Base-by-base conservation (phyloP, 2,329 filamentous ascomycete genomes). In the Xylaria sp. region DNA sequence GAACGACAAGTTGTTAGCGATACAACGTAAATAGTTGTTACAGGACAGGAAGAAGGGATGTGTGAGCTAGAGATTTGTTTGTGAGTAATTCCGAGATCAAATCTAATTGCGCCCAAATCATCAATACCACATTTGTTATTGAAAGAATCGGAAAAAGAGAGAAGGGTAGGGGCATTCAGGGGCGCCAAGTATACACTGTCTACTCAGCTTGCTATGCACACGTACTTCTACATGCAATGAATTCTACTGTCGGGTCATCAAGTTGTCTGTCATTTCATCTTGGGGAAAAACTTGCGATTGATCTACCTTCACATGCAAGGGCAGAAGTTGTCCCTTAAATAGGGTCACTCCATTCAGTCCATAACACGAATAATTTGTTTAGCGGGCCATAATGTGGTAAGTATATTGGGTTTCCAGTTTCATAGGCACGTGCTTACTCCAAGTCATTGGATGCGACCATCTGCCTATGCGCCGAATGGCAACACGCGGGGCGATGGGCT, bases 361-460 rank as follows among this genome's bases (percentile, higher is more conserved):
- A 32, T n/a, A 32, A 52, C 48, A 52, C 48, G 25, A 32, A 45
- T 12, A 30, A 48, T 32, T 52, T n/a, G 23, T 28, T 45, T 6
- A 18, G 43, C 32, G 43, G 43, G 36, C 28, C 57, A 34, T 15
- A 57, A 28, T 30, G 59, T 43, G 20, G 39, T 28, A 41, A 43
- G 18, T 15, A 43, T 28, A 36, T 34, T 57, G 23, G 15, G 25
- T 32, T 60, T 57, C 43, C 23, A 9, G 20, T 12, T 25, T 28
- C 20, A 23, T 9, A 45, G 56, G 43, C 48, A 67, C 61, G 60
- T 41, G 60, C 65, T 57, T 20, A n/a, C 32, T n/a, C 39, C 50
- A 50, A 57, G 36, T 30, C 48, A 50, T 56, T 36, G 55, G 50
- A 61, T 57, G 57, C 61, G 57, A 28, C 34, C 32, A 39, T 52